These are phyloP conservation scores for Exophiala viscosa DNA, from an alignment of 2,329 filamentous ascomycete species.

Conservation along the genomic window DNA sequence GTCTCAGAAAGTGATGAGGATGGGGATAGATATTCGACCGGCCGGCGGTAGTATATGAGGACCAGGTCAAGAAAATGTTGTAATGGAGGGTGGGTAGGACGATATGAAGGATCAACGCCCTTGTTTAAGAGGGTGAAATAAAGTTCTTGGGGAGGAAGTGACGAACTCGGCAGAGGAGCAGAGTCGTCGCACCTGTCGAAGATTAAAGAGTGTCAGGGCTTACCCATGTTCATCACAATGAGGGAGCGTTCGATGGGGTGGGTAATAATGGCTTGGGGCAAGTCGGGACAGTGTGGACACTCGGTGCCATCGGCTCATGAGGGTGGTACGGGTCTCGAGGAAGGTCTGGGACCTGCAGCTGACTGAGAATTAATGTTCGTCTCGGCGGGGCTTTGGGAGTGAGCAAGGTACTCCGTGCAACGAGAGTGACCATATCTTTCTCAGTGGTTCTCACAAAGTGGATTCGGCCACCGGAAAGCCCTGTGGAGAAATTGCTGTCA, in stretches of 20 bases:
- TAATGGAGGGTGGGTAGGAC: slow-evolving; percentile 14
- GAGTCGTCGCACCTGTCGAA: slow-evolving; percentile 11
- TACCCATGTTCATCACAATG: slow-evolving; percentile 12
- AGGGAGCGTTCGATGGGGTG: slow-evolving; percentile 15
- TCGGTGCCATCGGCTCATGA: neutral
- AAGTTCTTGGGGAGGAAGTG: slow-evolving; percentile 4
- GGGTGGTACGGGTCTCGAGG: slow-evolving; percentile 16
- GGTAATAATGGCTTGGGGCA: slow-evolving; percentile 9
- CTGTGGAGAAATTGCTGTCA: neutral
- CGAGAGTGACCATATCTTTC: slow-evolving; percentile 5
- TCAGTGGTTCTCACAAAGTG: slow-evolving; percentile 1
- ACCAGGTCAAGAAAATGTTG: slow-evolving; percentile 7
- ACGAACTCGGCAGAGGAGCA: slow-evolving; percentile 13
- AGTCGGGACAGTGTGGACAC: slow-evolving; percentile 10
- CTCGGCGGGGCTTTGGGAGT: slow-evolving; percentile 11
- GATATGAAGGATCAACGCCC: slow-evolving; percentile 13
- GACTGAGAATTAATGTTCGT: slow-evolving; percentile 6
- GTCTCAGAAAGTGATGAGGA: neutral
- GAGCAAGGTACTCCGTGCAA: slow-evolving; percentile 14
- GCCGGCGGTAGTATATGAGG: neutral
- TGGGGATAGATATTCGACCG: neutral
- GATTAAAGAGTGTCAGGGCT: slow-evolving; percentile 19
- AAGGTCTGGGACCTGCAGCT: slow-evolving; percentile 18
- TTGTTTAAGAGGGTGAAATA: slow-evolving; percentile 4
- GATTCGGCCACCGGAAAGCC: neutral